phyloP scores from a whole-genome alignment of 768 basidiomycete species.

The Filobasidium floriforme region DNA sequence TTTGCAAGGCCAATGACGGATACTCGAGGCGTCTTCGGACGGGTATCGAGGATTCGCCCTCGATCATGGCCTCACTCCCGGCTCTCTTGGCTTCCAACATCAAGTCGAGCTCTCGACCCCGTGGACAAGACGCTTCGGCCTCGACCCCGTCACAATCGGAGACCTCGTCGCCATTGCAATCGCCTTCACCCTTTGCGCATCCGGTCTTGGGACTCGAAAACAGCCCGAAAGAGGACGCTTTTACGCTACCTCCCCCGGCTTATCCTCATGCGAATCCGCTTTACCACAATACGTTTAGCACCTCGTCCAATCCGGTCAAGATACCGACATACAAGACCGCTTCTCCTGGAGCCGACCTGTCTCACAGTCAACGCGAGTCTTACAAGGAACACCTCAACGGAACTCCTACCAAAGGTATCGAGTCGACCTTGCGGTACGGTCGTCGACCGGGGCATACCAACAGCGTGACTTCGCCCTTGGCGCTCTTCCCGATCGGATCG shows the following conservation, averaged over 20 bases:
- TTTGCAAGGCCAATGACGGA: slow-evolving; percentile 22
- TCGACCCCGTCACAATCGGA: slow-evolving; percentile 24
- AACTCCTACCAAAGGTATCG: slow-evolving; percentile 29
- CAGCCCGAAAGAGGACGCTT: slow-evolving; percentile 30
- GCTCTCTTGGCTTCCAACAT: slow-evolving; percentile 18
- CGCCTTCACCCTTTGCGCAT: slow-evolving; percentile 17
- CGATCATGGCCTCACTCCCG: slow-evolving; percentile 24
- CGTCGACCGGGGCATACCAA: slow-evolving; percentile 39
- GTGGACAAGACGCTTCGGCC: slow-evolving; percentile 14
- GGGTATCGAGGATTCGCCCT: slow-evolving; percentile 18
- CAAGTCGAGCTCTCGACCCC: slow-evolving; percentile 19
- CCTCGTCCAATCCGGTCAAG: slow-evolving; percentile 37
- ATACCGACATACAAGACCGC: slow-evolving; percentile 28
- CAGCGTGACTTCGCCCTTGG: slow-evolving; percentile 40
- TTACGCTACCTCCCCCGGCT: slow-evolving; percentile 40
- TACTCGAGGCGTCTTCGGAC: not conserved
- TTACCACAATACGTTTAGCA: slow-evolving; percentile 11
- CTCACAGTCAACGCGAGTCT: slow-evolving; percentile 3
- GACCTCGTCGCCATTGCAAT: slow-evolving; percentile 17
- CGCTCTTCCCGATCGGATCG: slow-evolving; percentile 28
- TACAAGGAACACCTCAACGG: slow-evolving; percentile 17
- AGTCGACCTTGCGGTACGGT: slow-evolving; percentile 41
- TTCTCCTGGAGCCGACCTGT: not conserved
- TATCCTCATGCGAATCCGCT: slow-evolving; percentile 26
- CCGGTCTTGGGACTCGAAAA: slow-evolving; percentile 6